Evolutionary conservation across 1,284 basidiomycete species (phyloP).

Genomic region (Ganoderma meredithae): DNA sequence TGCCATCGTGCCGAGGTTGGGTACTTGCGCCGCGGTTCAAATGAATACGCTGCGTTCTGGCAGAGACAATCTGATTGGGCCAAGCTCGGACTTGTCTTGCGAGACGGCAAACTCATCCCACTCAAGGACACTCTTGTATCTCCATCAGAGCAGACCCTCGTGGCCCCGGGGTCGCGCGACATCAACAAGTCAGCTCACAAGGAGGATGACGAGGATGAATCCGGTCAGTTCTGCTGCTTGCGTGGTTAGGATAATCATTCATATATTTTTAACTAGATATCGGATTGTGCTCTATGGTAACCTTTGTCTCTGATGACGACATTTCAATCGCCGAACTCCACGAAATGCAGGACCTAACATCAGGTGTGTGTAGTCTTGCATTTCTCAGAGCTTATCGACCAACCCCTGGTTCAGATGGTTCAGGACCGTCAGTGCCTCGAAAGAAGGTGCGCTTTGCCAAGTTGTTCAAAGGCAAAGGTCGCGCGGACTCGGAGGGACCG

Average conservation of each 20-base stretch:
- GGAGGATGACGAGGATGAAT: neutral
- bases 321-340: neutral
- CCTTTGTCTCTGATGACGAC: neutral
- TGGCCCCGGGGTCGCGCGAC: neutral
- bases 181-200: neutral
- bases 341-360: neutral
- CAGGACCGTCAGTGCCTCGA: neutral
- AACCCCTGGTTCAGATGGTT: neutral
- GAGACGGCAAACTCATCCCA: neutral
- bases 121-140: neutral
- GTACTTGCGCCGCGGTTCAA: no score
- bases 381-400: neutral
- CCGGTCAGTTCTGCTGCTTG: neutral
- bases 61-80: neutral
- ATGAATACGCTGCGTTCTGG: neutral
- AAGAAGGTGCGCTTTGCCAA: neutral
- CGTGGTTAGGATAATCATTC: neutral
- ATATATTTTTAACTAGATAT: neutral
- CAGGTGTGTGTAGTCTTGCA: neutral
- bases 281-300: neutral
- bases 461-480: neutral
- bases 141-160: slow-evolving; percentile 1
- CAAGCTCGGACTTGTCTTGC: neutral
- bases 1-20: no score
- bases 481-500: neutral